Base-by-base conservation (phyloP, 2,329 filamentous ascomycete genomes). In the Alternaria arbusti region DNA sequence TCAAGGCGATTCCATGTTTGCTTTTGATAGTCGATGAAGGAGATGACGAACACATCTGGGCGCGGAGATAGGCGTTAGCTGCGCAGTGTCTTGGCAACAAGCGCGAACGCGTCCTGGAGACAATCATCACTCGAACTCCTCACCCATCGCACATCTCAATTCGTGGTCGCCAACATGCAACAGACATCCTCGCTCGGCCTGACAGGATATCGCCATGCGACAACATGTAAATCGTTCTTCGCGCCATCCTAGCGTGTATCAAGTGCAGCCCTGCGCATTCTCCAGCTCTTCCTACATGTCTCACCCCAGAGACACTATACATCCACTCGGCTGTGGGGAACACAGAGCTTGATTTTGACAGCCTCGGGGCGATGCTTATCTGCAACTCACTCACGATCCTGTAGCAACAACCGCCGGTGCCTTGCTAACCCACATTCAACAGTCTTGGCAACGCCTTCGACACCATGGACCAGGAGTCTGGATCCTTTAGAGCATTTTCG, bases 1-100 rank as follows among this genome's bases (percentile, higher is more conserved):
- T 68, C 64, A 68, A 44, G 54, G 25, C 23, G 49, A 57, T 57
- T 63, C 60, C 71, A 73, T 73, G 45, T 40, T 65, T 61, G 65
- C 59, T 54, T 52, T 50, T 32, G 47, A 0, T 28, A 22, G 47
- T 51, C 17, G 15, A 30, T n/a, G 20, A 11, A 20, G 45, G 43
- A 20, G 40, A 32, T 51, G 43, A 36, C n/a, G 45, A 56, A 54
- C 43, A 32, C 40, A 47, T 28, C 50, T 61, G 28, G 50, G 61
- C 52, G 46, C 56, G 55, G 51, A 65, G 59, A 51, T 66, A 54
- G 60, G 61, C 52, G 60, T 60, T 63, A 63, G 44, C 32, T 15
- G n/a, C 28, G 3, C n/a, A 9, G n/a, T 55, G 15, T 61, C 61
- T 64, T 61, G 58, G 58, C 58, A 47, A 23, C 15, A 5, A 15